phyloP scores from a whole-genome alignment of 371 early-diverging fungal species.

The Mortierella sp. region DNA sequence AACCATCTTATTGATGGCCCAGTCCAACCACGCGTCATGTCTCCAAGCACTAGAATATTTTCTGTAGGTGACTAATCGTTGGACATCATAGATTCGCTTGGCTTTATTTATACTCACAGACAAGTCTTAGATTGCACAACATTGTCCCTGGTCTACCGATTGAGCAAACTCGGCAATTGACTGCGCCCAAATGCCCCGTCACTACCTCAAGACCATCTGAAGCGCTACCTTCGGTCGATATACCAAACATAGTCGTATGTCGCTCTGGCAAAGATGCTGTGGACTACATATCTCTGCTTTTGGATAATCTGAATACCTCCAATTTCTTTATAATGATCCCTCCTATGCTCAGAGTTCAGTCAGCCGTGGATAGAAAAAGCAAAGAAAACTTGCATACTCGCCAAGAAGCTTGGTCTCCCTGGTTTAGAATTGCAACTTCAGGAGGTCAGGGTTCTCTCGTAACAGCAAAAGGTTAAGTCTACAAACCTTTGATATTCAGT shows the following conservation, averaged over 20 bases:
- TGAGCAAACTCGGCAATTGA: not conserved
- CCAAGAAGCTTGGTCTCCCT: not conserved
- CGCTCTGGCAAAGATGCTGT: conserved; percentile 1
- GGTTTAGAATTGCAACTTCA: not conserved
- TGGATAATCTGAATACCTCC: not conserved
- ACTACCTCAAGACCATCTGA: not conserved
- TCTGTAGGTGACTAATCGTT: conserved; percentile 16
- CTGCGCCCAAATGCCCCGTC: not conserved
- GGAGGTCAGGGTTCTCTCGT: not conserved
- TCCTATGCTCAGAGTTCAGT: not conserved
- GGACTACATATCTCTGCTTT: conserved; percentile 6
- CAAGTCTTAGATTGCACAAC: not conserved
- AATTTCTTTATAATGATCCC: not conserved
- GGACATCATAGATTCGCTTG: not conserved
- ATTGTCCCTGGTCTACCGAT: not conserved
- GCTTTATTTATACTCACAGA: not conserved
- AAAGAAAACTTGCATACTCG: not conserved
- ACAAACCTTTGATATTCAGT: not conserved
- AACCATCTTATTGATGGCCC: conserved; percentile 23
- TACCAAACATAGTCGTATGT: conserved; percentile 11
- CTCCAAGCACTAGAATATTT: conserved; percentile 29
- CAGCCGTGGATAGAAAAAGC: not conserved
- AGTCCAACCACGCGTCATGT: conserved; percentile 12
- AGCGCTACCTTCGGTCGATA: not conserved
- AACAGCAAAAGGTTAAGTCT: not conserved